Base-by-base conservation (phyloP, 192 early-diverging fungal genomes). In the Entophlyctis helioformis region DNA sequence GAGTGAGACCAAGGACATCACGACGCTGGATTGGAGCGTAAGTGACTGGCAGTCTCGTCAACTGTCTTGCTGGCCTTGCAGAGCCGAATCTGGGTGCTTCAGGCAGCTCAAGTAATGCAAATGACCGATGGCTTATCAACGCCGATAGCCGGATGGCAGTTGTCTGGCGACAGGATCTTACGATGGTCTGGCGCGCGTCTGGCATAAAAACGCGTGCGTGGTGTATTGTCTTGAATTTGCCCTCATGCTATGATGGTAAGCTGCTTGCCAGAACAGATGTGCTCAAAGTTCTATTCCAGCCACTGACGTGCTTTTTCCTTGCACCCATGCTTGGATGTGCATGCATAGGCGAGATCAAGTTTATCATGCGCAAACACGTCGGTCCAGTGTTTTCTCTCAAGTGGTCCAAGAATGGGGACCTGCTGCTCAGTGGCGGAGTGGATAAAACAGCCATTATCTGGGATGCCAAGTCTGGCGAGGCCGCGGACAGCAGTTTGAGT, bases 361-460 rank as follows among this genome's bases (percentile, higher is more conserved):
- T 54, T 36, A 67, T 60, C 2, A 62, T 86, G 60, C 59, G 53
- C 16, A 81, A 80, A 47, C 87, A 95, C 56, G 70, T 59, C 1
- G 85, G 79, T 12, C 84, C 91, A 3, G 81, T 95, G 13, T 82
- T 91, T 48, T 67, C 84, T 1, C 57, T 95, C 27, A 81, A 83
- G 54, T 97, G 86, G 86, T 92, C 88, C 61, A 76, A 73, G 50
- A 73, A 68, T 32, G 89, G 87, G 12, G 72, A 66, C 32, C 59
- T 85, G 19, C 59, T 97, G 31, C 57, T 83, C 3, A 86, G 72
- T 36, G 86, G 81, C 2, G 81, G 78, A 53, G 65, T 84, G 18
- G 91, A 95, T 53, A 78, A 81, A 18, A 80, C 75, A 0, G 83
- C 84, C 0, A 72, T 85, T 34, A 72, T 97, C 15, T 97, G 91